Base-by-base conservation (phyloP, 805 yeast genomes). In the Saccharomycopsis lassenensis region DNA sequence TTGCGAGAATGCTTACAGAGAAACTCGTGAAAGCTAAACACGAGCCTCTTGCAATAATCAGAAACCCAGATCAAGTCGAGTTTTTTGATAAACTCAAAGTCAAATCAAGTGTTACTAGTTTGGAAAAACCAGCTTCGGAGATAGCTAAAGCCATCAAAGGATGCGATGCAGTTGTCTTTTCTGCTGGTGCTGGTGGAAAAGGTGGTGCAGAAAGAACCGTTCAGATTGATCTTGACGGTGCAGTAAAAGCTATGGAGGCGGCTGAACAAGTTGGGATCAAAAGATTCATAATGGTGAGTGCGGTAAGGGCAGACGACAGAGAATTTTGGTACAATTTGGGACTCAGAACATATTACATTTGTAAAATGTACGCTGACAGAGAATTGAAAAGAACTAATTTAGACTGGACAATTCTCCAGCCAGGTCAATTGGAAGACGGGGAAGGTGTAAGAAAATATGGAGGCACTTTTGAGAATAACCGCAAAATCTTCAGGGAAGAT, bases 141-240 rank as follows among this genome's bases (percentile, higher is more conserved):
- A 50, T 74, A 22, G 54, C 62, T 0, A 43, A 49, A 2, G 56
- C 54, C 0, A 48, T 75, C 24, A 51, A 55, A 28, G 77, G 73
- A 3, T 62, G 59, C 24, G 72, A 71, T 45, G 73, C 74, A 6
- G 71, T 75, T 4, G 71, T 76, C 1, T 71, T 74, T 57, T 56
- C 69, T 26, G 81, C 78, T 0, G 82, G 82, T 6, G 71, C 78
- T 2, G 76, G 71, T 14, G 81, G 80, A 2, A 66, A 65, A 30
- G 68, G 69, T 11, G 68, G 69, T 11, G 46, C 65, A 5, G 64
- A 57, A 17, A 46, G 57, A 26, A 61, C 68, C 2, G 57, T 73
- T 35, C 57, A 64, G 16, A 69, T 75, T n/a, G 83, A 76, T 47
- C 56, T 74, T 40, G 81, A 75, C 48, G 77, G 76, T 3, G 74